These are phyloP conservation scores for Calonectria crousiana DNA, from an alignment of 2,329 filamentous ascomycete genomes.

Conservation along the genomic window DNA sequence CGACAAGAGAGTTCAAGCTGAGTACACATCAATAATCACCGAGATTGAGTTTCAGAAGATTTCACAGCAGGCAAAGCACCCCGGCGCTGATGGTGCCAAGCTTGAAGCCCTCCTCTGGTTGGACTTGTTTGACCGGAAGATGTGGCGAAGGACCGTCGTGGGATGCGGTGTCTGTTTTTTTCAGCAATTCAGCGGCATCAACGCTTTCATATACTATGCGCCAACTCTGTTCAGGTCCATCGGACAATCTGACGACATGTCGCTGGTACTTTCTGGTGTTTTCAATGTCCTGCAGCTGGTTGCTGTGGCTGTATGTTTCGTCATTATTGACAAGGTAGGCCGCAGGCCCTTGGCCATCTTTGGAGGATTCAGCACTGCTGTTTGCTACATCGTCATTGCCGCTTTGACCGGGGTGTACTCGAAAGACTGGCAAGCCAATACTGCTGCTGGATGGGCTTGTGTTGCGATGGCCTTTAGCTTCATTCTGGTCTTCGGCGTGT, in stretches of 20 bases:
- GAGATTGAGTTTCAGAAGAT: slow-evolving; percentile 59
- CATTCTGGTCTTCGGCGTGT: slow-evolving; percentile 42
- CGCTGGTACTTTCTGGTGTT: slow-evolving; percentile 56
- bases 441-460: slow-evolving; percentile 65
- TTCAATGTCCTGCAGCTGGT: slow-evolving; percentile 59
- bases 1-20: slow-evolving; percentile 58
- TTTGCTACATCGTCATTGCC: slow-evolving; percentile 64
- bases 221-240: slow-evolving; percentile 50
- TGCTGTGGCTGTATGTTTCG: slow-evolving; percentile 36
- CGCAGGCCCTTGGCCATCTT: slow-evolving; percentile 57
- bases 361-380: slow-evolving; percentile 62
- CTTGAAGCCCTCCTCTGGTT: slow-evolving; percentile 59
- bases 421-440: slow-evolving; percentile 59
- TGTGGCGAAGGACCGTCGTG: slow-evolving; percentile 21
- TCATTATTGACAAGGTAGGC: slow-evolving; percentile 58
- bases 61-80: slow-evolving; percentile 3
- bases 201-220: slow-evolving; percentile 58
- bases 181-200: slow-evolving; percentile 27
- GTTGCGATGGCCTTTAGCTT: slow-evolving; percentile 52
- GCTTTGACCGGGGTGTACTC: slow-evolving; percentile 62
- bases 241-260: slow-evolving; percentile 39
- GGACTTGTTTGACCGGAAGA: slow-evolving; percentile 57
- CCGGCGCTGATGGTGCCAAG: slow-evolving; percentile 47
- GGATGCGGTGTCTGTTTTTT: slow-evolving; percentile 25
- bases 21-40: slow-evolving; percentile 62